Base-by-base conservation (phyloP, 202 grass and related monocot genomes). In the Eragrostis tef region DNA sequence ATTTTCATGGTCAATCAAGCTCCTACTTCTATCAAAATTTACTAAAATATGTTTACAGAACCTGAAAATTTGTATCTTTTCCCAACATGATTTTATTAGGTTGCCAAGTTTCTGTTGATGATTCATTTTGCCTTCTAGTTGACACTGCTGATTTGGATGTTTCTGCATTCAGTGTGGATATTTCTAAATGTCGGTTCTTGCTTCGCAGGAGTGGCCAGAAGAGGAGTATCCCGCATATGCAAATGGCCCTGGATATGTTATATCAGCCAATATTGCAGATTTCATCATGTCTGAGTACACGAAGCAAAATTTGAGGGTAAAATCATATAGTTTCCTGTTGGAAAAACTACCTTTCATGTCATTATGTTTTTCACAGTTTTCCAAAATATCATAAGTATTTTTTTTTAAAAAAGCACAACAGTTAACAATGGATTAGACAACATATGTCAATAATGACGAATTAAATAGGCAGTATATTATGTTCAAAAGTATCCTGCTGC, bases 221-320 rank as follows among this genome's bases (percentile, higher is more conserved):
- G 90, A 97, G 83, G 71, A 76, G 16, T 97, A 97, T 84, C 93
- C 93, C 58, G 52, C 86, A 9, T 97, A 97, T 89, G 93, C 93
- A 54, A 97, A 97, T 81, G 93, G 93, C 42, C 93, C 93, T 78
- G 93, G 93, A 39, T 97, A 97, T 89, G 84, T 97, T 59, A 70
- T 97, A 86, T 97, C 93, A 64, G 79, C 84, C 41, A 88, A 97
- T 69, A 91, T 97, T 74, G 90, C 86, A 77, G 49, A 45, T 21
- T 93, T 67, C 78, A 82, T 97, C 39, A 61, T 93, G 24, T 87
- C 86, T 58, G 90, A 85, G 68, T 91, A 91, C 81, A 77, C 75
- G 7, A 90, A 83, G 50, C 75, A 83, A 77, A 83, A 70, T 50
- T 25, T 93, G 25, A 97, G 66, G 81, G 94, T 94, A 90, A 78